These are phyloP conservation scores for Podospora comata DNA, from an alignment of 495 filamentous ascomycete species.

Conservation along the genomic window DNA sequence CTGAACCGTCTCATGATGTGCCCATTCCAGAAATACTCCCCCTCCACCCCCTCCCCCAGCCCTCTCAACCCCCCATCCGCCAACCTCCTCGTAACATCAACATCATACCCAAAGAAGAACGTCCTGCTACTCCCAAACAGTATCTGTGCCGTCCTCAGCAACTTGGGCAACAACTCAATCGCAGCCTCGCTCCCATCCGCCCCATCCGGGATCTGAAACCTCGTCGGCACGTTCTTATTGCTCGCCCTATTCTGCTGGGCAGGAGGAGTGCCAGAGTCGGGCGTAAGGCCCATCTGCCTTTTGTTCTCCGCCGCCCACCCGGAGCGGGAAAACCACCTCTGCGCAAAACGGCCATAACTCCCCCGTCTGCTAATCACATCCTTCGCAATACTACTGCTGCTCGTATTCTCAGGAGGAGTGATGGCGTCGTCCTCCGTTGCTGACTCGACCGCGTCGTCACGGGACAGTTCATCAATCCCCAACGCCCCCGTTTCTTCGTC, in stretches of 20 bases:
- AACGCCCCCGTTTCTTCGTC: constrained; percentile 33
- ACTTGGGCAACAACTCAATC: constrained; percentile 69
- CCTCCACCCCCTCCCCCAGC: constrained; percentile 70
- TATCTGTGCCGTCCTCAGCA: constrained; percentile 76
- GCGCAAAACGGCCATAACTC: constrained; percentile 80
- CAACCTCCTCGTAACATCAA: constrained; percentile 74
- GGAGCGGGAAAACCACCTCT: constrained; percentile 81
- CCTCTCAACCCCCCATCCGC: constrained; percentile 39
- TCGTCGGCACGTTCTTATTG: constrained; percentile 21
- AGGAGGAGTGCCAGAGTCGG: neutral
- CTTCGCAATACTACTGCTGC: constrained; percentile 62
- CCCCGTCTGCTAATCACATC: constrained; percentile 78
- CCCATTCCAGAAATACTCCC: constrained; percentile 86
- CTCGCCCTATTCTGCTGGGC: constrained; percentile 14
- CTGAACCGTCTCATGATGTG: constrained; percentile 73
- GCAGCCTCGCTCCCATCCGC: constrained; percentile 35
- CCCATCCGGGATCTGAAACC: constrained; percentile 28
- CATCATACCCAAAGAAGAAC: constrained; percentile 92
- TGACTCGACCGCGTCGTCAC: constrained; percentile 24
- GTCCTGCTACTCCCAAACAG: constrained; percentile 73
- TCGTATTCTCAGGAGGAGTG: constrained; percentile 26
- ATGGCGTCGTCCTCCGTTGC: constrained; percentile 32
- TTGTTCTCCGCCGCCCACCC: constrained; percentile 66
- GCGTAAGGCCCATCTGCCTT: constrained; percentile 55
- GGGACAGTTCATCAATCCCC: constrained; percentile 19